phyloP scores from a whole-genome alignment of 768 basidiomycete genomes.

The Podaxis sp. region DNA sequence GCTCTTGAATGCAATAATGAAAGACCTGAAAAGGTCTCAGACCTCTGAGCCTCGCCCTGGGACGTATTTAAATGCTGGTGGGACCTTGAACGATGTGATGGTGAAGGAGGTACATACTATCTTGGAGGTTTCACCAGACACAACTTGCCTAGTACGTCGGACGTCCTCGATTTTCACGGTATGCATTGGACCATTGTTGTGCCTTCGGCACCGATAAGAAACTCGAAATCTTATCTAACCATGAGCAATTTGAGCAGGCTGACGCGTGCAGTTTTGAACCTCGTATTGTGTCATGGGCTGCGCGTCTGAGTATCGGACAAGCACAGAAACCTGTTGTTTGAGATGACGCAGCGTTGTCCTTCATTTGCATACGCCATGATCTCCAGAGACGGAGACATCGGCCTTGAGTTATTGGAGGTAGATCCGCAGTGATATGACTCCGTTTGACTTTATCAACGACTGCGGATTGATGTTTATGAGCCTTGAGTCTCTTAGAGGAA shows the following conservation, averaged over 20 bases:
- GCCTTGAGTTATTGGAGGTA: not conserved
- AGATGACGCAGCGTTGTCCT: not conserved
- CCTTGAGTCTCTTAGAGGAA: too few species aligned
- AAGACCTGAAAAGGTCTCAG: constrained; percentile 19
- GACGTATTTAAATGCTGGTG: constrained; percentile 14
- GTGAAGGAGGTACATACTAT: not conserved
- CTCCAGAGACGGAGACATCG: not conserved
- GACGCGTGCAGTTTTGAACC: too few species aligned
- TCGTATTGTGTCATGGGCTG: not conserved
- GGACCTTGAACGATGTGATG: not conserved
- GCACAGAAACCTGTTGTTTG: not conserved
- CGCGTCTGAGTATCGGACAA: not conserved
- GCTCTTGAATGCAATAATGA: constrained; percentile 21
- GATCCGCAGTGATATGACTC: not conserved
- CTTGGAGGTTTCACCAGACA: not conserved
- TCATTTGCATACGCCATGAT: not conserved
- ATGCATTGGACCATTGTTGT: too few species aligned
- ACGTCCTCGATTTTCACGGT: too few species aligned
- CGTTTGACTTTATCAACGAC: too few species aligned
- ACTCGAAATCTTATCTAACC: too few species aligned
- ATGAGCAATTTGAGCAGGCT: too few species aligned
- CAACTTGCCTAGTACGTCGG: too few species aligned
- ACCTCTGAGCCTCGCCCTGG: constrained; percentile 21
- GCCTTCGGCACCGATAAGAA: too few species aligned
- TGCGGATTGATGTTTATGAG: too few species aligned